Percentiles rank a stretch among this genome's conserved stretches.
Conservation (phyloP, 2,329 filamentous ascomycete species). For the Fusarium multiceps region DNA sequence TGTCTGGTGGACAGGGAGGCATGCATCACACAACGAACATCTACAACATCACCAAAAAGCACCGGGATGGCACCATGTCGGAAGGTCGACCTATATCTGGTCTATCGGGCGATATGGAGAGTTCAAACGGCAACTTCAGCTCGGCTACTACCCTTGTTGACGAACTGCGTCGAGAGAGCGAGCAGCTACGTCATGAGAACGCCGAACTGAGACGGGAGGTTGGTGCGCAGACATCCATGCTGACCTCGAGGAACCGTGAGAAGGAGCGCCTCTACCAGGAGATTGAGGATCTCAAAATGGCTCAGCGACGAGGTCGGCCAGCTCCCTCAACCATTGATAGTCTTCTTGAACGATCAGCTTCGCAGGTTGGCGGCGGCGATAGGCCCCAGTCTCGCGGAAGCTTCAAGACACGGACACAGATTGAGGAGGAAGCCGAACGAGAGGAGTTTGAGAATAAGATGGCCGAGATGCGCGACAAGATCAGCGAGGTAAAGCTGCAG, state of each 20-base stretch:
- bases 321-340: constrained; percentile 81
- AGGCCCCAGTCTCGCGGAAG: constrained; percentile 81
- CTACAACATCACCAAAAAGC: constrained; percentile 71
- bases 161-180: constrained; percentile 75
- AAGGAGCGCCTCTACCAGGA: constrained; percentile 96
- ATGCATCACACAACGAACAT: constrained; percentile 73
- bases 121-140: constrained; percentile 64
- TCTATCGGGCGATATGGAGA: constrained; percentile 62
- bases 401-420: constrained; percentile 71
- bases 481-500: constrained; percentile 86
- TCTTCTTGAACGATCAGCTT: constrained; percentile 93
- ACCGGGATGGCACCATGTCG: constrained; percentile 58
- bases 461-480: constrained; percentile 84
- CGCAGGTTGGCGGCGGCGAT: constrained; percentile 76
- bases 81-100: constrained; percentile 63
- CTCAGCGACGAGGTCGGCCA: constrained; percentile 76
- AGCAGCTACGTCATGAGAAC: constrained; percentile 90
- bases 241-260: constrained; percentile 94
- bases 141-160: constrained; percentile 76
- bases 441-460: constrained; percentile 89
- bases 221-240: constrained; percentile 95
- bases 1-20: constrained; percentile 53
- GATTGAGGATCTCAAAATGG: constrained; percentile 95
- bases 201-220: constrained; percentile 91
- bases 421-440: constrained; percentile 77